A percentile compares a stretch with the other conserved stretches of the same genome.
Evolutionary conservation across 768 basidiomycete genomes (phyloP).

Genomic region (Saitozyma podzolica): DNA sequence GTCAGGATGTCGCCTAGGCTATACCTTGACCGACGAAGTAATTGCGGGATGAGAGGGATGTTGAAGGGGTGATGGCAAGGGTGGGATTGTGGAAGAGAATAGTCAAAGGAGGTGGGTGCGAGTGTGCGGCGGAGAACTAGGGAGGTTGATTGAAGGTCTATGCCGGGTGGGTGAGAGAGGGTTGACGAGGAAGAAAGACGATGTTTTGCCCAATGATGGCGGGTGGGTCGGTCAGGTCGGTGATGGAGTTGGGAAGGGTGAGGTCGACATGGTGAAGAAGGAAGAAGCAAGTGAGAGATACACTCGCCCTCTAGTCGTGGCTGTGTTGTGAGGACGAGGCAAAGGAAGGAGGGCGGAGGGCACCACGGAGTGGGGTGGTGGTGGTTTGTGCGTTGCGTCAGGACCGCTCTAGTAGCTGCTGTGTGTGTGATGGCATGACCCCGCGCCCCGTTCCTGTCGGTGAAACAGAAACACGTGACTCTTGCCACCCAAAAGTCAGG

Average conservation of each 20-base stretch:
- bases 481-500: too few species aligned
- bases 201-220: neutral
- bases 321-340: neutral
- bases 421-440: too few species aligned
- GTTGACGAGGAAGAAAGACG: neutral
- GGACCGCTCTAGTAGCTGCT: too few species aligned
- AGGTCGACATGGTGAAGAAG: neutral
- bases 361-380: too few species aligned
- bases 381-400: too few species aligned
- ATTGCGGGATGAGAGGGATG: neutral
- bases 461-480: too few species aligned
- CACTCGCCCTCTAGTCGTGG: neutral
- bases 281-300: neutral
- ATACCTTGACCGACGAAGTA: too few species aligned
- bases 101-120: neutral
- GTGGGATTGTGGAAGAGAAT: neutral
- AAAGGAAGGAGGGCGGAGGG: slow-evolving; percentile 4
- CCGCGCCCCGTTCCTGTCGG: too few species aligned
- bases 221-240: neutral
- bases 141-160: slow-evolving; percentile 9
- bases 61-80: neutral
- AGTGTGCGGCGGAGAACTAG: neutral
- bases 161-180: neutral
- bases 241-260: neutral
- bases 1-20: too few species aligned